phyloP scores from a whole-genome alignment of 495 filamentous ascomycete genomes.

The Platismatia glauca region DNA sequence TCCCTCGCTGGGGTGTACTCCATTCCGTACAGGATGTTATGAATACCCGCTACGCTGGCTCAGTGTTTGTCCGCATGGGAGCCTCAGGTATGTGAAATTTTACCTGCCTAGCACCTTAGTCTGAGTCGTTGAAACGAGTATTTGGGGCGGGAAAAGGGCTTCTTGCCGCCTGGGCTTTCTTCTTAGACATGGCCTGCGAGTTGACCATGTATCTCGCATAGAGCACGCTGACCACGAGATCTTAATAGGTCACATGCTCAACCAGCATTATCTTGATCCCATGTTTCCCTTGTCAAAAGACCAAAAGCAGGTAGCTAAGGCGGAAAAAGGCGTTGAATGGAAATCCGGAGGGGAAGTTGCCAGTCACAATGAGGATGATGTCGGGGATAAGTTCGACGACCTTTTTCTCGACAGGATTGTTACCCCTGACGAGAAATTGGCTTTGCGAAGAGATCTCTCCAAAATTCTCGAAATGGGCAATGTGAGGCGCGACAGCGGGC shows the following conservation, averaged over 20 bases:
- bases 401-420: conserved; percentile 20
- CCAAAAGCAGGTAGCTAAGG: neutral
- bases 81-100: conserved; percentile 3
- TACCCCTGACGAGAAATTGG: conserved; percentile 15
- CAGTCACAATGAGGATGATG: neutral
- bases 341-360: conserved; percentile 4
- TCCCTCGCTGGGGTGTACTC: conserved; percentile 66
- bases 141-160: neutral
- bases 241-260: conserved; percentile 59
- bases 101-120: neutral
- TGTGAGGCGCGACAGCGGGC: conserved; percentile 12
- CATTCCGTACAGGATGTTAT: conserved; percentile 42
- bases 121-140: neutral
- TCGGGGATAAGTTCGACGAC: neutral
- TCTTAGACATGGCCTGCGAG: neutral
- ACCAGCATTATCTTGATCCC: conserved; percentile 70
- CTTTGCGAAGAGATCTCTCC: conserved; percentile 7
- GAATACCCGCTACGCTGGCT: conserved; percentile 58
- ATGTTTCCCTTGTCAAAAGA: conserved; percentile 56
- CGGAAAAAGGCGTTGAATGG: neutral
- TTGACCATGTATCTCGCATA: neutral
- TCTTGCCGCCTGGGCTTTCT: neutral
- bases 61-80: conserved; percentile 58
- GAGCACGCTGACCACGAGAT: neutral
- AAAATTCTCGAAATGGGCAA: neutral